Percentiles rank a stretch among this genome's conserved stretches.
These are phyloP conservation scores for Panaeolus papilionaceus DNA, from an alignment of 768 basidiomycete genomes.

Conservation along the genomic window DNA sequence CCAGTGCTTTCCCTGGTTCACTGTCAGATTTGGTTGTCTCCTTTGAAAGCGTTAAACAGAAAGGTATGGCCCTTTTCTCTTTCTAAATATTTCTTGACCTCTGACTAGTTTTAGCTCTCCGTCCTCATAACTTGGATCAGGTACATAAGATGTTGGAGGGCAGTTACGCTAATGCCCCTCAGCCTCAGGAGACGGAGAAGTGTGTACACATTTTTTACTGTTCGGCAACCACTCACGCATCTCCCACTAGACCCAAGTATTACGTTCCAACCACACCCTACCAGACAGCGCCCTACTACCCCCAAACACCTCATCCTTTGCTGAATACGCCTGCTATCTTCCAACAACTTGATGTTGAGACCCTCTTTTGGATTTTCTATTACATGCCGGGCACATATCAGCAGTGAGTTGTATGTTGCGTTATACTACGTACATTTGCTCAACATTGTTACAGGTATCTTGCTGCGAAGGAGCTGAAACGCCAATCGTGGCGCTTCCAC, in stretches of 20 bases:
- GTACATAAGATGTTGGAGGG: slow-evolving; percentile 94
- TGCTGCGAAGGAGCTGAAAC: slow-evolving; percentile 95
- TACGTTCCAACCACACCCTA: slow-evolving; percentile 94
- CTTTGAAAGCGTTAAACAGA: slow-evolving; percentile 96
- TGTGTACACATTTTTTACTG: slow-evolving; percentile 39
- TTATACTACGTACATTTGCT: background rate
- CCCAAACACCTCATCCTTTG: slow-evolving; percentile 83
- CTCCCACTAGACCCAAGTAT: slow-evolving; percentile 81
- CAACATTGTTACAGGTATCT: slow-evolving; percentile 66
- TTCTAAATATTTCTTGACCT: background rate
- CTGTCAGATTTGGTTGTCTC: slow-evolving; percentile 92
- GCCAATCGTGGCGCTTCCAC: slow-evolving; percentile 99
- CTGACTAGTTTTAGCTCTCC: slow-evolving; percentile 51
- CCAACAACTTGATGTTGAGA: slow-evolving; percentile 93
- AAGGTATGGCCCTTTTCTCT: slow-evolving; percentile 59
- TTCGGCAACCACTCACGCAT: slow-evolving; percentile 14
- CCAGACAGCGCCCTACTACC: slow-evolving; percentile 93
- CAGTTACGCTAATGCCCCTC: slow-evolving; percentile 87
- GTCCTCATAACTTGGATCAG: slow-evolving; percentile 86
- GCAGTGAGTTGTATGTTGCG: slow-evolving; percentile 64
- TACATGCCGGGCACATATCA: slow-evolving; percentile 97
- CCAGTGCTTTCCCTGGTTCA: slow-evolving; percentile 77
- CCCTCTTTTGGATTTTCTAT: slow-evolving; percentile 98
- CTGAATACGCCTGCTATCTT: slow-evolving; percentile 87
- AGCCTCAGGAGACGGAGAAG: slow-evolving; percentile 96